phyloP scores from a whole-genome alignment of 2,329 filamentous ascomycete genomes.

The Phaeosphaeriaceae sp. region DNA sequence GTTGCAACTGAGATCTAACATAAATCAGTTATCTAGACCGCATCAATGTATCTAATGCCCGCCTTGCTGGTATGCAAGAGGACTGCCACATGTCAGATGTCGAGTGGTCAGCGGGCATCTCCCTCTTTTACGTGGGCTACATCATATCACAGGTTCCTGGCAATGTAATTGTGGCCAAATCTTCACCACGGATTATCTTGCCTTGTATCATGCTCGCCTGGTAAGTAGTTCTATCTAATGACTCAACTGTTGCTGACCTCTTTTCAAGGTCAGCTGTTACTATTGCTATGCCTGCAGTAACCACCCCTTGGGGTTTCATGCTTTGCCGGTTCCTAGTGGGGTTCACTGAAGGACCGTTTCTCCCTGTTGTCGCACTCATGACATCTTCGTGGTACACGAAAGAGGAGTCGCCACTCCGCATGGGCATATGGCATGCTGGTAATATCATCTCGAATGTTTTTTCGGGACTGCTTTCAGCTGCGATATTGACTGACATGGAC shows the following conservation, averaged over 20 bases:
- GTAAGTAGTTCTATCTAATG: background rate
- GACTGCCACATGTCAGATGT: constrained; percentile 41
- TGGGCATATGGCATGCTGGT: constrained; percentile 56
- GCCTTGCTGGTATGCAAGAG: constrained; percentile 48
- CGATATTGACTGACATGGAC: constrained; percentile 54
- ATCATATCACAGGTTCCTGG: constrained; percentile 55
- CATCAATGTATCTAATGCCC: constrained; percentile 51
- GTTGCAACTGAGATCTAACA: background rate
- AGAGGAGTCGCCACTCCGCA: constrained; percentile 52
- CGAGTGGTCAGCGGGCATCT: constrained; percentile 52
- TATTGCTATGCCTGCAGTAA: constrained; percentile 52
- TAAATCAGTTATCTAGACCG: constrained; percentile 48
- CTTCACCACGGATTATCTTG: constrained; percentile 42
- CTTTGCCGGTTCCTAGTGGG: constrained; percentile 49
- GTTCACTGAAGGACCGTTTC: constrained; percentile 48
- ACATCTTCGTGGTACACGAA: constrained; percentile 57
- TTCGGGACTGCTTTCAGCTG: constrained; percentile 54
- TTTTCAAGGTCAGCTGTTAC: constrained; percentile 43
- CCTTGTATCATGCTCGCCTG: constrained; percentile 52
- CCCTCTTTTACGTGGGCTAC: constrained; percentile 55
- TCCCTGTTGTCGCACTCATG: constrained; percentile 47
- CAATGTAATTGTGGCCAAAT: constrained; percentile 54
- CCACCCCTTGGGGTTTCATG: constrained; percentile 39
- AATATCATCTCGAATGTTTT: constrained; percentile 56
- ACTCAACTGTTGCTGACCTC: too few relatives aligned